phyloP scores from a whole-genome alignment of 257 asterid genomes.

The Ligustrum vulgare region DNA sequence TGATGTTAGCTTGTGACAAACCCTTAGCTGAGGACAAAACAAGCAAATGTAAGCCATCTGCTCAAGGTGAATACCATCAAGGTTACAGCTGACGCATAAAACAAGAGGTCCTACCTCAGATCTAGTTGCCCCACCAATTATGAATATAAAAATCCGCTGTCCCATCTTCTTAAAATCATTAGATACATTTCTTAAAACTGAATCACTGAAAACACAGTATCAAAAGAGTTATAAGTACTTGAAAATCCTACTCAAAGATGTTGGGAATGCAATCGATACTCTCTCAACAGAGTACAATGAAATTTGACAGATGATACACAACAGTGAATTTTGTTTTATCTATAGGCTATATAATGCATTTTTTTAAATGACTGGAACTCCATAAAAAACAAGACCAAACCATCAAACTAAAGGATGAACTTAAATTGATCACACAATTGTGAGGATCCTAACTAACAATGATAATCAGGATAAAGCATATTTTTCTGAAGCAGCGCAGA shows the following conservation, averaged over 20 bases:
- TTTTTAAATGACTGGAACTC: background rate
- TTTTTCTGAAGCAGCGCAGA: background rate
- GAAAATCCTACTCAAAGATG: conserved; percentile 4
- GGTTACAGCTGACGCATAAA: conserved; percentile 4
- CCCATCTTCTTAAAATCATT: conserved; percentile 84
- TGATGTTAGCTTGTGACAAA: conserved; percentile 87
- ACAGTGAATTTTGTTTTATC: background rate
- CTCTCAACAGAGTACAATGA: background rate
- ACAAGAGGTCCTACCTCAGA: conserved; percentile 64
- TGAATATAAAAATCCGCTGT: conserved; percentile 78
- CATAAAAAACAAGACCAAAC: background rate
- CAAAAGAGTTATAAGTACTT: conserved; percentile 20
- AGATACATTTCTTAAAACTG: conserved; percentile 51
- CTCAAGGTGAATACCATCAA: conserved; percentile 5
- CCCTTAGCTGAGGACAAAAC: conserved; percentile 62
- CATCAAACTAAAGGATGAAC: background rate
- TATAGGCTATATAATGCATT: background rate
- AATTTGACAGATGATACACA: background rate
- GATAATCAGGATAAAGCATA: background rate
- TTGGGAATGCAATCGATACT: background rate
- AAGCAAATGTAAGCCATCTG: conserved; percentile 19
- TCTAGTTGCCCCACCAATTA: conserved; percentile 96
- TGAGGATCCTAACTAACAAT: background rate
- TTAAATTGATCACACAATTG: background rate
- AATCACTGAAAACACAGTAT: conserved; percentile 54